phyloP scores from a whole-genome alignment of 2,329 filamentous ascomycete genomes.

The Malbranchea zuffiana region DNA sequence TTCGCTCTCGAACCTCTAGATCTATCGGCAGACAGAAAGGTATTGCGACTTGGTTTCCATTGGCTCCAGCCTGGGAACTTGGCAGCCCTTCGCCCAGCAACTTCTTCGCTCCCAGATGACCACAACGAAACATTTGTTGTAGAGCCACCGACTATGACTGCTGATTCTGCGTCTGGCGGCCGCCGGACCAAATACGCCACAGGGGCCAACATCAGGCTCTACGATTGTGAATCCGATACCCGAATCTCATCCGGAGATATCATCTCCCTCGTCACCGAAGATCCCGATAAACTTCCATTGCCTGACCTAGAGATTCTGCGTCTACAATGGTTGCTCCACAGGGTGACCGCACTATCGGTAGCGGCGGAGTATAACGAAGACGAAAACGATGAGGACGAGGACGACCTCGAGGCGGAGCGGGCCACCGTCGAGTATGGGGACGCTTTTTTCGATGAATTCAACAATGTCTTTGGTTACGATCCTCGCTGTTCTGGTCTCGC shows the following conservation, averaged over 20 bases:
- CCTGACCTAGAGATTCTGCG: slow-evolving; percentile 2
- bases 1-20: slow-evolving; percentile 7
- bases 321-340: slow-evolving; percentile 6
- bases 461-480: too few species aligned
- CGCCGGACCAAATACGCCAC: neutral
- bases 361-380: slow-evolving; percentile 5
- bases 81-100: too few species aligned
- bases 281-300: slow-evolving; percentile 2
- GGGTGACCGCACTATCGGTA: neutral
- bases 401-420: slow-evolving; percentile 43
- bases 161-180: neutral
- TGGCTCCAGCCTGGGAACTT: slow-evolving; percentile 3
- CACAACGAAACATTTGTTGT: neutral
- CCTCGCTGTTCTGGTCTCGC: too few species aligned
- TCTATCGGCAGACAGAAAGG: slow-evolving; percentile 1
- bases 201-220: slow-evolving; percentile 1
- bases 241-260: slow-evolving; percentile 3
- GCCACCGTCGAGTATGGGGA: slow-evolving; percentile 43
- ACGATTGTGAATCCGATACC: neutral
- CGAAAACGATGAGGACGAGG: neutral
- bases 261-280: slow-evolving; percentile 4
- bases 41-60: neutral
- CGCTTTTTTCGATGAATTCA: too few species aligned
- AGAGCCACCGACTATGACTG: neutral
- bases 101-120: neutral